Percentiles rank a stretch among this genome's conserved stretches.
Conservation (phyloP, 169 alveolate species). For the Plasmodium berghei region DNA sequence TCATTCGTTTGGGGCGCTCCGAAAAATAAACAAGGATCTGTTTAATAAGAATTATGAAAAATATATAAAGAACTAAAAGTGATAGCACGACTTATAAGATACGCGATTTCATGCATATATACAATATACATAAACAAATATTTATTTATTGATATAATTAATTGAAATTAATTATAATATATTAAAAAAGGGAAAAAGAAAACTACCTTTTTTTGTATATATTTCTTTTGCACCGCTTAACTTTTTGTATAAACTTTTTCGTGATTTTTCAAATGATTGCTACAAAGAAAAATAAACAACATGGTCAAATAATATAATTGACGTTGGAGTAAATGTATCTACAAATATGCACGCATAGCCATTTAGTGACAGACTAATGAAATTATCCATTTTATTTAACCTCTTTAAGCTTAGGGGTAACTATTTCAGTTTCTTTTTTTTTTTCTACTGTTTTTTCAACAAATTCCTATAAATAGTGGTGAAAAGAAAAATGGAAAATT, state of each 20-base stretch:
- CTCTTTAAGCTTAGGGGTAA: constrained; percentile 42
- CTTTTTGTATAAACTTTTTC: constrained; percentile 63
- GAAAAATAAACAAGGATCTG: constrained; percentile 63
- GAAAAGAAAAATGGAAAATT: neutral
- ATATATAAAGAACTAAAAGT: neutral
- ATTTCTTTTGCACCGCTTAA: constrained; percentile 46
- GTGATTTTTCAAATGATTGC: constrained; percentile 59
- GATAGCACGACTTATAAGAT: neutral
- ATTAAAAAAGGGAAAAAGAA: neutral
- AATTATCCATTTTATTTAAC: constrained; percentile 11
- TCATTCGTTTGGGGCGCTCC: constrained; percentile 73
- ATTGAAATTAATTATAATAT: too few species aligned
- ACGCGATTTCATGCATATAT: too few species aligned
- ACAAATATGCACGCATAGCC: neutral
- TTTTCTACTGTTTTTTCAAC: constrained; percentile 58
- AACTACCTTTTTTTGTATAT: constrained; percentile 67
- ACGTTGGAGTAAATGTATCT: neutral
- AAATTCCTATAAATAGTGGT: constrained; percentile 18
- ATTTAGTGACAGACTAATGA: neutral
- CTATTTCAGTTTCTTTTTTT: constrained; percentile 64
- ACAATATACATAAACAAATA: too few species aligned
- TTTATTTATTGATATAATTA: too few species aligned
- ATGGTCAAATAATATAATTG: neutral
- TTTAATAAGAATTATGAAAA: constrained; percentile 1
- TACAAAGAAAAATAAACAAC: constrained; percentile 6